Evolutionary conservation across 2,329 filamentous ascomycete genomes (phyloP).

Genomic region (Cercospora sp.): DNA sequence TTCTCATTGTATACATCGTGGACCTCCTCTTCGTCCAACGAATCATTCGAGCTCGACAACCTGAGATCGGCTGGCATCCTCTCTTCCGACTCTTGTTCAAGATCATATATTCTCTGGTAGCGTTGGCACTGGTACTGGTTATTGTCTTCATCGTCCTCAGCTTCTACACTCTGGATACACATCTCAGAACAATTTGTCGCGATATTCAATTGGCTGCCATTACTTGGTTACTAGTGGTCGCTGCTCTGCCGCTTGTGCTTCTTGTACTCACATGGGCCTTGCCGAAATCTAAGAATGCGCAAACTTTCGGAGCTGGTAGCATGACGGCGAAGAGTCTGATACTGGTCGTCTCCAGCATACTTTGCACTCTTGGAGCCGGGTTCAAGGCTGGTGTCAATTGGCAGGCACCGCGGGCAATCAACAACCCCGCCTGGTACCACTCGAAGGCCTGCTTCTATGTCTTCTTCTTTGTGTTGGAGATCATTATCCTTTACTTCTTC

Average conservation of each 20-base stretch:
- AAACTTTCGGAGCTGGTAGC: constrained; percentile 26
- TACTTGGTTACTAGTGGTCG: constrained; percentile 31
- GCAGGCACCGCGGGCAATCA: constrained; percentile 26
- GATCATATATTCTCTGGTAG: constrained; percentile 18
- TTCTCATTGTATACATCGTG: constrained; percentile 37
- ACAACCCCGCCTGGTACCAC: constrained; percentile 37
- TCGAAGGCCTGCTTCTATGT: constrained; percentile 35
- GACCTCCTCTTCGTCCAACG: constrained; percentile 35
- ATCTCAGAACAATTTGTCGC: constrained; percentile 18
- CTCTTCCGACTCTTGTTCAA: constrained; percentile 18
- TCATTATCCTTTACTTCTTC: constrained; percentile 35
- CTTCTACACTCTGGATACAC: constrained; percentile 33
- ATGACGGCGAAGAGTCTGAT: constrained; percentile 26
- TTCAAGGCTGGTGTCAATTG: constrained; percentile 35
- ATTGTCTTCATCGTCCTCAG: constrained; percentile 34
- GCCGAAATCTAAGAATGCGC: constrained; percentile 16
- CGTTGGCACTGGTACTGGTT: constrained; percentile 29
- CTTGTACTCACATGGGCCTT: constrained; percentile 24
- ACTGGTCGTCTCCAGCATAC: constrained; percentile 21
- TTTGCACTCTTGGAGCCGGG: constrained; percentile 29
- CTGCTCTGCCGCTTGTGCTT: constrained; percentile 28
- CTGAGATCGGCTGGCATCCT: constrained; percentile 35
- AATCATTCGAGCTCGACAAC: constrained; percentile 33
- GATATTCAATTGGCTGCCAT: constrained; percentile 29
- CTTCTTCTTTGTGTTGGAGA: constrained; percentile 35